Percentiles rank a stretch among this genome's conserved stretches.
phyloP scores from a whole-genome alignment of 768 basidiomycete genomes.

The Mycena kentingensis region DNA sequence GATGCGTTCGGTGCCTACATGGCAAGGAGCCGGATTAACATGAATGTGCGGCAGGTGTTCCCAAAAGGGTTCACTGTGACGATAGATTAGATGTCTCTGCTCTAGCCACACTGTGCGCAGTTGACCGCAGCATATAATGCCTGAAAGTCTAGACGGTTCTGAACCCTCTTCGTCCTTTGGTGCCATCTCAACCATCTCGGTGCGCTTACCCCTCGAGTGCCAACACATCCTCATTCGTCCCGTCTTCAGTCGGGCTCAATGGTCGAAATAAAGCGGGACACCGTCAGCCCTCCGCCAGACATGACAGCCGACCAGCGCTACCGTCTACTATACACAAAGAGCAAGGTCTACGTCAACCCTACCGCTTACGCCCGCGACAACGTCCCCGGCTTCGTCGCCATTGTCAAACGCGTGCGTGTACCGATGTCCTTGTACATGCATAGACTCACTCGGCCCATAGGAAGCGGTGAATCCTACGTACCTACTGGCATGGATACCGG shows the following conservation, averaged over 20 bases:
- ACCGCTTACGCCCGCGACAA: slow-evolving; percentile 91
- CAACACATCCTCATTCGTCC: slow-evolving; percentile 13
- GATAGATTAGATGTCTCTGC: neutral
- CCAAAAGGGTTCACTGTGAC: slow-evolving; percentile 59
- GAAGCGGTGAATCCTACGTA: slow-evolving; percentile 76
- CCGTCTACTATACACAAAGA: slow-evolving; percentile 85
- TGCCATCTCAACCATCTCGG: slow-evolving; percentile 49
- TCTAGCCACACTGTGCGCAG: slow-evolving; percentile 2
- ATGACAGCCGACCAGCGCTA: slow-evolving; percentile 64
- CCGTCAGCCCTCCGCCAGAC: slow-evolving; percentile 27
- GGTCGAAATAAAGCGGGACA: slow-evolving; percentile 70
- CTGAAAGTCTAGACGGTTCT: slow-evolving; percentile 17
- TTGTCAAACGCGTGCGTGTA: slow-evolving; percentile 82
- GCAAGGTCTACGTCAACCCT: slow-evolving; percentile 94
- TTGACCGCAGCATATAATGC: slow-evolving; percentile 19
- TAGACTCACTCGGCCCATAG: slow-evolving; percentile 37
- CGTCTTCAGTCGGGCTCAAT: slow-evolving; percentile 56
- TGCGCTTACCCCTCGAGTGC: slow-evolving; percentile 31
- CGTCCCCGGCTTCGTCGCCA: slow-evolving; percentile 88
- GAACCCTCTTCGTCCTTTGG: slow-evolving; percentile 43
- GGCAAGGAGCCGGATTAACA: slow-evolving; percentile 74
- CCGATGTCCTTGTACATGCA: slow-evolving; percentile 14
- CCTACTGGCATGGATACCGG: slow-evolving; percentile 92
- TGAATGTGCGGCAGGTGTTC: slow-evolving; percentile 91
- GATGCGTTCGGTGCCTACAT: slow-evolving; percentile 64